These are phyloP conservation scores for Bodo saltans DNA, from an alignment of 78 protist species.

Conservation along the genomic window DNA sequence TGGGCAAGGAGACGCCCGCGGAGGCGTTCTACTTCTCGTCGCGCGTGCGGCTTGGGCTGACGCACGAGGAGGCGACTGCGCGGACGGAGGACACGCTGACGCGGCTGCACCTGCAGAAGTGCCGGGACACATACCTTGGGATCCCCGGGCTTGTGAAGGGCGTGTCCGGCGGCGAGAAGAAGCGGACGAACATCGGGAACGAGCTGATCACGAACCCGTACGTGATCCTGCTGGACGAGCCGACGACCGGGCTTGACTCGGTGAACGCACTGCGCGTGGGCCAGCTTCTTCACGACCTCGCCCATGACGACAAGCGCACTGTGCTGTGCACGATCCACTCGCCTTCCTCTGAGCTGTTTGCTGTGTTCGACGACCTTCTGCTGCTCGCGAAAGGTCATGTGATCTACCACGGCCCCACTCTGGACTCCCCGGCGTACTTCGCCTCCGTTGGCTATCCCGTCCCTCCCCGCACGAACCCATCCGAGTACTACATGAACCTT, in stretches of 20 bases:
- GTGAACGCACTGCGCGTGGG: conserved; percentile 33
- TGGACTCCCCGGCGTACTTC: too few relatives aligned
- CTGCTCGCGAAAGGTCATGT: background rate
- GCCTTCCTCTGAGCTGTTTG: conserved; percentile 49
- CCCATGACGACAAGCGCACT: conserved; percentile 26
- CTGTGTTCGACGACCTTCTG: conserved; percentile 36
- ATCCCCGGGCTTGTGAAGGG: background rate
- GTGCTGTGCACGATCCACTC: conserved; percentile 59
- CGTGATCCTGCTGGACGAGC: conserved; percentile 73
- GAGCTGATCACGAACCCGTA: conserved; percentile 47
- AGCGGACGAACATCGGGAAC: conserved; percentile 22
- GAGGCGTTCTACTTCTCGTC: too few relatives aligned
- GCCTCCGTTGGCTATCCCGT: too few relatives aligned
- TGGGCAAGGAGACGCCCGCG: too few relatives aligned
- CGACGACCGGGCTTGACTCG: conserved; percentile 64
- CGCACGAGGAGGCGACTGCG: too few relatives aligned
- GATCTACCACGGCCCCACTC: too few relatives aligned
- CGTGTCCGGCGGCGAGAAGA: conserved; percentile 38
- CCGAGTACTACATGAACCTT: too few relatives aligned
- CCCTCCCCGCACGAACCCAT: too few relatives aligned
- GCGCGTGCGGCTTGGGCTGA: too few relatives aligned
- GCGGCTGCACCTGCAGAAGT: background rate
- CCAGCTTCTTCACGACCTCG: conserved; percentile 14
- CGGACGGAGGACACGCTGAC: too few relatives aligned
- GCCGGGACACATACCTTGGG: conserved; percentile 28